Evolutionary conservation across 495 filamentous ascomycete species (phyloP), one percentile per base, ranked within the genome.

Genomic region (Penicillium canescens): DNA sequence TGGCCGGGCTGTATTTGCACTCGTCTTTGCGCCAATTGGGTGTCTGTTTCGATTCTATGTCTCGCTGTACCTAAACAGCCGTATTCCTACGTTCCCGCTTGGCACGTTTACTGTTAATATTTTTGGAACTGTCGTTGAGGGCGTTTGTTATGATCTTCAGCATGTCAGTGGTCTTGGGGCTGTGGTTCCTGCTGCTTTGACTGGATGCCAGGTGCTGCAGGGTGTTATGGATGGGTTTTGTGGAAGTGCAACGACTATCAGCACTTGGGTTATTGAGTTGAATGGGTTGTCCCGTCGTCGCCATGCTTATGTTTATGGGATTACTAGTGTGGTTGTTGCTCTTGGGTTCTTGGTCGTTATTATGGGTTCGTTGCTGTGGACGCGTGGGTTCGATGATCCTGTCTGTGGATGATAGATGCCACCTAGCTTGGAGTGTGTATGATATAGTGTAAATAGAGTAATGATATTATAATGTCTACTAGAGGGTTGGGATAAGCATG

Each of bases 201-300:
- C 82, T 33, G 84, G 85, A 23, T 94, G 91, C 63, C 89, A 92
- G 76, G 84, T 96, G 3, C 66, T 96, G 57, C 86, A 90, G 64
- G 92, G 92, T 6, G 72, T 96, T 21, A 81, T 87, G 73, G 92
- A 97, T 75, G 93, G 93, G 43, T 95, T 96, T 61, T 96, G 92
- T 66, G 93, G 93, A 8, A 86, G 87, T 56, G 72, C 90, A 62
- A 96, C 92, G 10, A 98, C 93, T 9, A 83, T 98, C n/a, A 92
- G 87, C 60, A 97, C 92, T 5, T 96, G 91, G 90, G 88, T 94
- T 12, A 72, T 76, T 9, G 93, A 98, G 77, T 62, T 96, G 63
- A 82, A 83, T 54, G 84, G 82, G 3, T 62, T 96, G 65, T 67
- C 79, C 9, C 57, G 45, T 57, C 75, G 85, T 28, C 67, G 79